Evolutionary conservation across 352 stramenopile genomes (phyloP).

Genomic region (Stramenopiles sp.): DNA sequence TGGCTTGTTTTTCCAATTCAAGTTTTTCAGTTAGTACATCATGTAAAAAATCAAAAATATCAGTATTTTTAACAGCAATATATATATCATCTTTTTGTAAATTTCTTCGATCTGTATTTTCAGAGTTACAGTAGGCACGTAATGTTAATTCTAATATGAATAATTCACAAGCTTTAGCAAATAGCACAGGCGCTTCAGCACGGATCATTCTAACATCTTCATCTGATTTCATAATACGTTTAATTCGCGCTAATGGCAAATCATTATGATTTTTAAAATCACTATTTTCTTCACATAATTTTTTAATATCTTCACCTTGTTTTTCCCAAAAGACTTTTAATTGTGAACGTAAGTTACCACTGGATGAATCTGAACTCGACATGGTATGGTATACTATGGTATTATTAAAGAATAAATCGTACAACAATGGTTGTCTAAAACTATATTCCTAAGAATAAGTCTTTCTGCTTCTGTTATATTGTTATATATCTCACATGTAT

Average conservation of each 20-base stretch:
- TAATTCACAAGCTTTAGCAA: slow-evolving; percentile 97
- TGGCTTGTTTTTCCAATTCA: not conserved
- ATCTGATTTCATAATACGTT: slow-evolving; percentile 98
- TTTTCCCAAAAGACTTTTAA: not conserved
- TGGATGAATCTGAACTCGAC: not conserved
- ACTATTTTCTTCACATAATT: not conserved
- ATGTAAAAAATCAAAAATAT: slow-evolving; percentile 97
- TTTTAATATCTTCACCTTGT: not conserved
- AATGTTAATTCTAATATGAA: slow-evolving; percentile 98
- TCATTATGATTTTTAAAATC: slow-evolving; percentile 99
- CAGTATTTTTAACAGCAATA: slow-evolving; percentile 88
- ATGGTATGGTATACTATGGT: too few relatives aligned
- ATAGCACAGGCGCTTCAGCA: slow-evolving; percentile 88
- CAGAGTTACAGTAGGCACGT: slow-evolving; percentile 51
- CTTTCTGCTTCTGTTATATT: too few relatives aligned
- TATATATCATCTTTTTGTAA: slow-evolving; percentile 96
- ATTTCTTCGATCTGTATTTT: slow-evolving; percentile 59
- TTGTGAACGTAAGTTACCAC: not conserved
- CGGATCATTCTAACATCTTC: slow-evolving; percentile 96
- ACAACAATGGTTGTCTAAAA: too few relatives aligned
- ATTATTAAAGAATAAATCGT: too few relatives aligned
- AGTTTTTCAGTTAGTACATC: slow-evolving; percentile 45
- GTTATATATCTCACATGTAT: too few relatives aligned
- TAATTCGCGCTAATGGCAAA: slow-evolving; percentile 90
- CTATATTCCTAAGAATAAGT: too few relatives aligned